Base-by-base conservation (phyloP, 2,329 filamentous ascomycete species). In the Aspergillus quadricinctus region DNA sequence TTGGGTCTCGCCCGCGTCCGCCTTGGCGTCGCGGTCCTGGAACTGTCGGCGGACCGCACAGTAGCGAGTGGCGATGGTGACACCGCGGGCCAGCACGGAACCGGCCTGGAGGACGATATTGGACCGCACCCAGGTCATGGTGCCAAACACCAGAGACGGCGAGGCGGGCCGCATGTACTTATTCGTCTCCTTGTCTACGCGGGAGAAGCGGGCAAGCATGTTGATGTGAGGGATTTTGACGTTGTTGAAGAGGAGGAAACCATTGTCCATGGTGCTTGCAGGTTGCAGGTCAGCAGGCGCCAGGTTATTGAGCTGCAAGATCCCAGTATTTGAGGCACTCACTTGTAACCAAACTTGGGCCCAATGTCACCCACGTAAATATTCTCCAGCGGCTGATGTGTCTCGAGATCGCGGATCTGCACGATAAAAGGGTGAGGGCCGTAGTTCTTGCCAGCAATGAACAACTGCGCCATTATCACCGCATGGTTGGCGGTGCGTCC, bases 371-470 rank as follows among this genome's bases (percentile, higher is more conserved):
- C 89, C 25, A 92, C 85, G 66, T 90, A 85, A 52, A 90, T 75
- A 61, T 88, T 86, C 50, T 86, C 80, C 37, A 91, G 74, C 1
- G 87, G 85, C 67, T 87, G 76, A 65, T 90, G 87, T 8, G 87
- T 89, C 72, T 88, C 80, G 67, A 87, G 69, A 66, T 89, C 85
- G 62, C 88, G 78, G 62, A 93, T 85, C 60, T 88, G 89, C 4
- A 90, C 87, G 9, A 92, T 81, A 67, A 93, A 92, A 0, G 89
- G 88, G 66, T 92, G 88, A 40, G 89, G 88, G 0, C 89, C 89
- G 61, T 85, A 86, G 19, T 79, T 76, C 73, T 88, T 89, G 62
- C 87, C 88, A 57, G 78, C 76, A 58, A 91, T 81, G 59, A 86
- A 82, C 28, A 92, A 79, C 73, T 92, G 88, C 0, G 89, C 89